Base-by-base conservation (phyloP, 2,329 filamentous ascomycete species). In the Zymoseptoria tritici region DNA sequence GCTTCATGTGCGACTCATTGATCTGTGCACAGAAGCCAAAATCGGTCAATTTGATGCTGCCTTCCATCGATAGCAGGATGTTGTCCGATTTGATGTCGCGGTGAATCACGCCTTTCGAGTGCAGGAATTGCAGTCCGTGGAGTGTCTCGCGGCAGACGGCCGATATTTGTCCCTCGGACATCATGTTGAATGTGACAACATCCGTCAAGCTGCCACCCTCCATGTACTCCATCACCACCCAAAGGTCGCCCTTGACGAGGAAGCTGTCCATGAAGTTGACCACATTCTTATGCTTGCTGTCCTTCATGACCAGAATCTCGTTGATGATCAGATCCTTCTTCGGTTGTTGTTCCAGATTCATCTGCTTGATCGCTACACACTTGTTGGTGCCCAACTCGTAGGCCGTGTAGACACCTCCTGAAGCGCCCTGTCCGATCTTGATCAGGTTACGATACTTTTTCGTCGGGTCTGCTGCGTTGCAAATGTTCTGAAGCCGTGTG, bases 161-260 rank as follows among this genome's bases (percentile, higher is more conserved):
- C 9, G 94, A 92, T 71, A 99, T 97, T 77, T 97, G 94, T 2
- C 90, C 91, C 75, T 99, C 94, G 7, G 89, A 93, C 94, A 99
- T 97, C 71, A 97, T 96, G 77, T 97, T 97, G 77, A 96, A 97
- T 3, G 94, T 99, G 59, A 99, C 94, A 57, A 99, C 94, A 75
- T 99, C 94, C 9, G 94, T 99, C 73, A 99, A 80, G 76, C 91
- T 97, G 64, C 94, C 94, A 61, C 94, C 94, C 75, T 99, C 93
- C 94, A 99, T 99, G 71, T 93, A 99, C 77, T 99, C 94, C 94
- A 99, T 99, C 36, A 97, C 91, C 1, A 99, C 94, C 94, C 94
- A 99, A 29, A 99, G 79, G 74, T 97, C 94, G 51, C 93, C 90
- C 11, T 85, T 84, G 60, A 92, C 88, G 9, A 99, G 81, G 74